Percentiles rank a stretch among this genome's conserved stretches.
Conservation (phyloP, 2,329 filamentous ascomycete species). For the Gnomoniopsis smithogilvyi region DNA sequence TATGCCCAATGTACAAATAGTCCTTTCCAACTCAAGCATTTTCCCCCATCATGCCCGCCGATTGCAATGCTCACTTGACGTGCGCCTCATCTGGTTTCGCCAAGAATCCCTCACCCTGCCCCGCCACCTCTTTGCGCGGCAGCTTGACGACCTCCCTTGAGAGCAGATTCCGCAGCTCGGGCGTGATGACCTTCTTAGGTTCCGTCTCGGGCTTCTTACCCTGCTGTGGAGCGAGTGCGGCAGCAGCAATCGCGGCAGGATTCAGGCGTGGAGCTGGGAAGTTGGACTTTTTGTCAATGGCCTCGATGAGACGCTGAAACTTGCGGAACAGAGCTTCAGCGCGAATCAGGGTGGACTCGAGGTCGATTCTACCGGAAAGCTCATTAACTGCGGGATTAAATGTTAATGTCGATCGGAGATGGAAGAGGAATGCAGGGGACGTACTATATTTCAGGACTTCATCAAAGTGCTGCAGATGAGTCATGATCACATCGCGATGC, state of each 20-base stretch:
- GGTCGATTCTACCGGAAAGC: constrained; percentile 86
- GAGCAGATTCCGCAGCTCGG: constrained; percentile 52
- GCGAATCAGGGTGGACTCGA: constrained; percentile 79
- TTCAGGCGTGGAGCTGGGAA: constrained; percentile 61
- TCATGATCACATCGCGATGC: constrained; percentile 94
- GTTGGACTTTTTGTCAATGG: constrained; percentile 86
- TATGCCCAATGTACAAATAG: background rate
- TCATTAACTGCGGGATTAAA: constrained; percentile 72
- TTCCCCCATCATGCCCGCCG: background rate
- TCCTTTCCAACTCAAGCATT: background rate
- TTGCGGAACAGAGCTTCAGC: constrained; percentile 86
- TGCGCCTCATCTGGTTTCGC: constrained; percentile 2
- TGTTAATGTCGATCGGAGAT: constrained; percentile 9
- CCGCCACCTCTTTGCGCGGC: constrained; percentile 28
- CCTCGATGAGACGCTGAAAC: constrained; percentile 85
- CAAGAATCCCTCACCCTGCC: constrained; percentile 23
- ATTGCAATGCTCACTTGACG: background rate
- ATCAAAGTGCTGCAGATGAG: constrained; percentile 89
- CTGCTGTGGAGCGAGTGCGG: constrained; percentile 4
- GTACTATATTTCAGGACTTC: constrained; percentile 94
- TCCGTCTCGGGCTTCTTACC: constrained; percentile 22
- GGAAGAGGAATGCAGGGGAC: constrained; percentile 29
- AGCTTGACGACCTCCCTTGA: constrained; percentile 46
- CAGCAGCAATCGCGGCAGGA: constrained; percentile 13
- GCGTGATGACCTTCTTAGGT: constrained; percentile 49